Conservation (phyloP, 2,329 filamentous ascomycete species). For the Davidsoniella virescens region DNA sequence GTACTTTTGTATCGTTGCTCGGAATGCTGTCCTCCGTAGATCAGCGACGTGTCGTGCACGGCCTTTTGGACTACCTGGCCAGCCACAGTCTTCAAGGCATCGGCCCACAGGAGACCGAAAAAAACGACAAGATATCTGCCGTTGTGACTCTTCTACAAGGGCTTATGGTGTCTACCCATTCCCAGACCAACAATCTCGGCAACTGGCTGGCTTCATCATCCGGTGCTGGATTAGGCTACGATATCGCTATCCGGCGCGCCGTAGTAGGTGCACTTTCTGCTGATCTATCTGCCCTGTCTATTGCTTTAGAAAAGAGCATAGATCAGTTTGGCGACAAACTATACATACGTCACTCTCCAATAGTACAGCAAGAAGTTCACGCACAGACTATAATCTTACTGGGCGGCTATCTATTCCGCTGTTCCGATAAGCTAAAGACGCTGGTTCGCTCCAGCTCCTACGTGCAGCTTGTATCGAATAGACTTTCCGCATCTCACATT, state of each 20-base stretch:
- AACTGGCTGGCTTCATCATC: constrained; percentile 50
- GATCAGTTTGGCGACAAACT: constrained; percentile 68
- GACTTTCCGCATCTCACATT: constrained; percentile 59
- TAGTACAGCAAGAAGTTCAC: constrained; percentile 79
- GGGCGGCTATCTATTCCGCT: constrained; percentile 58
- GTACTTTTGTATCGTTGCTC: constrained; percentile 18
- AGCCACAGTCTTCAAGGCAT: constrained; percentile 26
- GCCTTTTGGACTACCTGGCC: constrained; percentile 27
- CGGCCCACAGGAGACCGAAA: constrained; percentile 17
- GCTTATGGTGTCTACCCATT: constrained; percentile 31
- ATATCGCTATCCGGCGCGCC: constrained; percentile 50
- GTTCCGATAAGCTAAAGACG: constrained; percentile 48
- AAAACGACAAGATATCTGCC: constrained; percentile 30
- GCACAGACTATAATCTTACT: constrained; percentile 63
- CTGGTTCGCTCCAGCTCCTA: constrained; percentile 58
- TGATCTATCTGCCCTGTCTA: constrained; percentile 33
- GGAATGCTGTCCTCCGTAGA: constrained; percentile 3
- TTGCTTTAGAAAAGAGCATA: constrained; percentile 51
- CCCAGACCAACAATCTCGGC: constrained; percentile 37
- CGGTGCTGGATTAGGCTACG: constrained; percentile 48
- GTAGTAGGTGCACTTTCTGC: constrained; percentile 41
- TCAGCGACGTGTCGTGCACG: constrained; percentile 17
- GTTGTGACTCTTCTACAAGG: constrained; percentile 39
- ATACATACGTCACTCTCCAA: constrained; percentile 70
- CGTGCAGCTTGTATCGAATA: constrained; percentile 67